phyloP scores from a whole-genome alignment of 1,284 basidiomycete genomes.

The Naganishia sp. region DNA sequence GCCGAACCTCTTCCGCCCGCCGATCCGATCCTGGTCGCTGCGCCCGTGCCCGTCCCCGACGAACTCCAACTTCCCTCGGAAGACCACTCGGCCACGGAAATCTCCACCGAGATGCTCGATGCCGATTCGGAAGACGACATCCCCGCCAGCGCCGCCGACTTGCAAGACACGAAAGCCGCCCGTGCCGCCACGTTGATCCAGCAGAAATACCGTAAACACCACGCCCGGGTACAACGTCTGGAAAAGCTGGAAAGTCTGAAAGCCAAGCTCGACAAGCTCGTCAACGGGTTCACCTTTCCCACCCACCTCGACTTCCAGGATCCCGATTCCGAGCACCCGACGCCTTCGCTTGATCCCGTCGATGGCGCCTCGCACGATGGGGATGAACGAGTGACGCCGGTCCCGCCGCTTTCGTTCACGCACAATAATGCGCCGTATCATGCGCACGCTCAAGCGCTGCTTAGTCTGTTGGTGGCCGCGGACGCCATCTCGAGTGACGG shows the following conservation, averaged over 20 bases:
- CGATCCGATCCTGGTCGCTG: not conserved
- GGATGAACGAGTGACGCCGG: slow-evolving; percentile 15
- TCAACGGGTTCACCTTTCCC: slow-evolving; percentile 29
- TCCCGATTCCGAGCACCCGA: slow-evolving; percentile 1
- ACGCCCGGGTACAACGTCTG: slow-evolving; percentile 27
- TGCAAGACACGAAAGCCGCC: slow-evolving; percentile 39
- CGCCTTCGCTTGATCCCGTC: slow-evolving; percentile 27
- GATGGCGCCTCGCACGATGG: slow-evolving; percentile 21
- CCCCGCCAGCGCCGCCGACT: slow-evolving; percentile 25
- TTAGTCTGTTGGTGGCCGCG: slow-evolving; percentile 61
- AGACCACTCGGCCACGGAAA: not conserved
- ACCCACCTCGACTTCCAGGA: slow-evolving; percentile 33
- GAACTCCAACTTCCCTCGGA: not conserved
- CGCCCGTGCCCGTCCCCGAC: not conserved
- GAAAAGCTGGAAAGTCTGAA: slow-evolving; percentile 32
- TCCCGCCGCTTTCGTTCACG: slow-evolving; percentile 53
- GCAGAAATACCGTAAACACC: slow-evolving; percentile 30
- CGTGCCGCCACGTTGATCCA: slow-evolving; percentile 30
- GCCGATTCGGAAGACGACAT: slow-evolving; percentile 2
- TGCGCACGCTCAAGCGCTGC: slow-evolving; percentile 61
- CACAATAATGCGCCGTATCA: slow-evolving; percentile 60
- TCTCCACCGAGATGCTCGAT: not conserved
- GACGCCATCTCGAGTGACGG: slow-evolving; percentile 68
- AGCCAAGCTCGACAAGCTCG: slow-evolving; percentile 32
- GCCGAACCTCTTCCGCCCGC: not conserved